These are phyloP conservation scores for Polygonum maritimum DNA, from an alignment of 148 eudicot species.

Conservation along the genomic window DNA sequence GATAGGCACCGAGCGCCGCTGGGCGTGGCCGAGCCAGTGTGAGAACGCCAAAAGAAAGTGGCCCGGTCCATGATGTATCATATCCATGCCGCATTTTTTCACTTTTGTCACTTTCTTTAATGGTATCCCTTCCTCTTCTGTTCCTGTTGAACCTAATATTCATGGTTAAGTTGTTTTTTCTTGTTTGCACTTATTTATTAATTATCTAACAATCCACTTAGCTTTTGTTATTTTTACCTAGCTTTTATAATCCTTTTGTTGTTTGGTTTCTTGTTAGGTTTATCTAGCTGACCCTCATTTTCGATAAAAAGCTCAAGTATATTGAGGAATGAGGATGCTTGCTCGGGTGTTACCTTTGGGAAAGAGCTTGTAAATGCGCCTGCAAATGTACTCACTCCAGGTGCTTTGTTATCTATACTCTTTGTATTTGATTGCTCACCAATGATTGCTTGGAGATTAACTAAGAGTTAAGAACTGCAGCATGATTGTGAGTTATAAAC, in stretches of 20 bases:
- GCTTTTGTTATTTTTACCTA: background rate
- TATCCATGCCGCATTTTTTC: background rate
- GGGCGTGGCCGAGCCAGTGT: no score
- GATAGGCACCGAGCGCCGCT: no score
- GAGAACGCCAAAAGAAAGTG: no score
- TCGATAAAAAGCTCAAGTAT: slow-evolving; percentile 72
- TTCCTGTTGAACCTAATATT: background rate
- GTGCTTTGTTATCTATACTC: slow-evolving; percentile 19
- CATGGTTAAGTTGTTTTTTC: background rate
- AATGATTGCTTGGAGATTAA: background rate
- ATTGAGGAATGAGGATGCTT: slow-evolving; percentile 50
- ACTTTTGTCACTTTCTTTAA: background rate
- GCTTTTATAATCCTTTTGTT: background rate
- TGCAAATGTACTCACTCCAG: slow-evolving; percentile 97
- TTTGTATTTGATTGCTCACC: background rate
- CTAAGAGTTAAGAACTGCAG: background rate
- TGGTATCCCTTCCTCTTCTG: background rate
- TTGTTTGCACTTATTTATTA: background rate
- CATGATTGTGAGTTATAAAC: background rate
- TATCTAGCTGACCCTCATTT: slow-evolving; percentile 37
- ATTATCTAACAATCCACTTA: background rate
- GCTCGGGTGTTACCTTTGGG: slow-evolving; percentile 75
- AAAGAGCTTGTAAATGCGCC: slow-evolving; percentile 94
- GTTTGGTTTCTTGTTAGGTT: slow-evolving; percentile 26
- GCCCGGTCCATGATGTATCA: no score